Evolutionary conservation across 164 flowering plant genomes (phyloP).

Genomic region (Vitis cinerea): DNA sequence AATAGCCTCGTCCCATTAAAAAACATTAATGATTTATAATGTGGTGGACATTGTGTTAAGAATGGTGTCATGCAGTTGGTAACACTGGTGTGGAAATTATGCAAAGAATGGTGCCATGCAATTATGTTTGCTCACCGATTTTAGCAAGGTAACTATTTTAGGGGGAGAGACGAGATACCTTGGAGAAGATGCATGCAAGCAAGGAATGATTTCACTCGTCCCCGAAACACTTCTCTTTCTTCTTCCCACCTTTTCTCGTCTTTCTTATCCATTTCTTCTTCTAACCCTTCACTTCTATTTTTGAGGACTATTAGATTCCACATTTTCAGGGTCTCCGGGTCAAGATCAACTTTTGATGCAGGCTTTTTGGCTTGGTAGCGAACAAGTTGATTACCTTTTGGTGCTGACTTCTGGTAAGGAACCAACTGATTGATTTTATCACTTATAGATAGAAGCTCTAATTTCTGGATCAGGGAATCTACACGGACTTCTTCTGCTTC

Average conservation of each 20-base stretch:
- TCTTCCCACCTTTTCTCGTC: slow-evolving; percentile 43
- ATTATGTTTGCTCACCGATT: background rate
- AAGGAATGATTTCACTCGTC: slow-evolving; percentile 47
- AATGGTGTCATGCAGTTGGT: too few species aligned
- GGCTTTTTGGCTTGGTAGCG: background rate
- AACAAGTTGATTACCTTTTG: background rate
- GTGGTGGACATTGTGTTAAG: too few species aligned
- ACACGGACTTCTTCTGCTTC: too few species aligned
- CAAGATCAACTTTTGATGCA: slow-evolving; percentile 21
- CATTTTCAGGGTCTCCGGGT: slow-evolving; percentile 15
- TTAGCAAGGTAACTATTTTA: background rate
- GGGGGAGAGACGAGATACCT: slow-evolving; percentile 38
- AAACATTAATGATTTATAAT: too few species aligned
- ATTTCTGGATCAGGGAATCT: background rate
- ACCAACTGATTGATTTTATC: slow-evolving; percentile 4
- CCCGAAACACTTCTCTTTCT: slow-evolving; percentile 40
- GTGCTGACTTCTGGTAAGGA: slow-evolving; percentile 4
- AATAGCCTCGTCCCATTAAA: too few species aligned
- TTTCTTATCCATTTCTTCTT: slow-evolving; percentile 22
- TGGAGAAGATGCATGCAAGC: slow-evolving; percentile 57
- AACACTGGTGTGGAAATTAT: too few species aligned
- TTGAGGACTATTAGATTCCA: slow-evolving; percentile 26
- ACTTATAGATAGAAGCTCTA: background rate
- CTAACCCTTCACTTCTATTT: slow-evolving; percentile 15
- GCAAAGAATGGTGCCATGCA: too few species aligned